Percentiles rank a stretch among this genome's conserved stretches.
Conservation (phyloP, 1,139 yeast species). For the Debaryomyces subglobosus region DNA sequence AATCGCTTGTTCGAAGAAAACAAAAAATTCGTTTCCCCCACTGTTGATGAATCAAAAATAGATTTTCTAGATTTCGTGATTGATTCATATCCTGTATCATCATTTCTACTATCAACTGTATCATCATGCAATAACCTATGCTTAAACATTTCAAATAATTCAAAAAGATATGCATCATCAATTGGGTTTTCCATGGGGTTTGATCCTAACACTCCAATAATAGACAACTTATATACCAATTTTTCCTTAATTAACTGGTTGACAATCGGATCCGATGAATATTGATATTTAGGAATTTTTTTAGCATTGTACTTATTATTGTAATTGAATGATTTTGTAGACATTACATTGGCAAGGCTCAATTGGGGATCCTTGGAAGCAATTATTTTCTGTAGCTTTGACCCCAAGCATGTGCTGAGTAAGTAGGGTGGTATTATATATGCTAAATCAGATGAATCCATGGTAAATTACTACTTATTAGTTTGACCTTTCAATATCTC, state of each 20-base stretch:
- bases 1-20: conserved; percentile 6
- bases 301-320: conserved; percentile 18
- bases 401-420: conserved; percentile 42
- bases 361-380: conserved; percentile 27
- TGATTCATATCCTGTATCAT: conserved; percentile 8
- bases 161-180: conserved; percentile 33
- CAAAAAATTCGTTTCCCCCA: conserved; percentile 28
- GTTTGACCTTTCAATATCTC: neutral
- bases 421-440: conserved; percentile 51
- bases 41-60: conserved; percentile 12
- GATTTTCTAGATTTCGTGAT: conserved; percentile 12
- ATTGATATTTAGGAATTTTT: conserved; percentile 19
- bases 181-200: conserved; percentile 33
- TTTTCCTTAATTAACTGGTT: conserved; percentile 40
- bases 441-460: conserved; percentile 19
- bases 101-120: neutral
- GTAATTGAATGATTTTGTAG: conserved; percentile 29
- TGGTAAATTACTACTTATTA: neutral
- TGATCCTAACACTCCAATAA: conserved; percentile 42
- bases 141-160: conserved; percentile 38
- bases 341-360: conserved; percentile 31
- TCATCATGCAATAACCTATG: conserved; percentile 23
- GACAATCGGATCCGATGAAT: conserved; percentile 35
- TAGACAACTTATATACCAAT: conserved; percentile 38
- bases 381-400: conserved; percentile 32